These are phyloP conservation scores for Ogataea wickerhamii DNA, from an alignment of 805 yeast species.

Conservation along the genomic window DNA sequence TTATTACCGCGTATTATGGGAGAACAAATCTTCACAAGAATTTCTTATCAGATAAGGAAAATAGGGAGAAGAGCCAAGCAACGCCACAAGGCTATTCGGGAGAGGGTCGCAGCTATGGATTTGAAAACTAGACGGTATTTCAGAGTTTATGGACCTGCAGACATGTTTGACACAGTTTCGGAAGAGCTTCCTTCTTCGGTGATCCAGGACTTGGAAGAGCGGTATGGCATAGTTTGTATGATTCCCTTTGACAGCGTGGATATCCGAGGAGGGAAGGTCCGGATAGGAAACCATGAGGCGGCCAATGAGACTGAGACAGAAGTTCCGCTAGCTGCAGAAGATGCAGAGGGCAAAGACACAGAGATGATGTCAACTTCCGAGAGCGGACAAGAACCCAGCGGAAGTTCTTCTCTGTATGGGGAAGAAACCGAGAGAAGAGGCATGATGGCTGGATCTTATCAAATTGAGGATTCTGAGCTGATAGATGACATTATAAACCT, in stretches of 20 bases:
- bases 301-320: too few relatives aligned
- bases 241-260: neutral
- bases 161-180: neutral
- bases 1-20: too few relatives aligned
- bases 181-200: neutral
- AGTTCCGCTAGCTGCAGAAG: too few relatives aligned
- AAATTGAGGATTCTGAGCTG: neutral
- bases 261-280: conserved; percentile 1
- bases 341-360: neutral
- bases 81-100: too few relatives aligned
- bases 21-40: too few relatives aligned
- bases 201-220: conserved; percentile 1
- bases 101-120: too few relatives aligned
- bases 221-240: conserved; percentile 3
- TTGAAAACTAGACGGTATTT: too few relatives aligned
- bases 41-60: too few relatives aligned
- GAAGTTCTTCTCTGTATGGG: neutral
- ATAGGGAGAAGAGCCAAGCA: too few relatives aligned
- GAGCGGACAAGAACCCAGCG: too few relatives aligned
- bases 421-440: neutral
- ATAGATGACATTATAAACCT: neutral
- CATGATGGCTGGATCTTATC: neutral
- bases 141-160: neutral
- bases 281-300: neutral
- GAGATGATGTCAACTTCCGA: too few relatives aligned